phyloP scores from a whole-genome alignment of 164 flowering plant species.

The Sextonia rubra region DNA sequence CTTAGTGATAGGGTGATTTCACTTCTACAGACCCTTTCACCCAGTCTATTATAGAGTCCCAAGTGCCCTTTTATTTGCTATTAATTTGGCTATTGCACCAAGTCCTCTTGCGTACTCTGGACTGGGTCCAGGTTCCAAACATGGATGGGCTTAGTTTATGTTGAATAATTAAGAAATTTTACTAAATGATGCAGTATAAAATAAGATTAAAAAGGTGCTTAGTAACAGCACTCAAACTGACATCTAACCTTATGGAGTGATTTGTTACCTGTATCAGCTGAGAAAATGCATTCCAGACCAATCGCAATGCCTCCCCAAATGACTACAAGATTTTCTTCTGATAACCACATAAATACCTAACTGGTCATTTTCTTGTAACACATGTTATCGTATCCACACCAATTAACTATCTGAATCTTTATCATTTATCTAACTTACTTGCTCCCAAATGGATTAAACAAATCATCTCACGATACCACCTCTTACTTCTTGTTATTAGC shows the following conservation, averaged over 20 bases:
- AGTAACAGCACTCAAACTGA: not conserved
- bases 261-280: conserved; percentile 4
- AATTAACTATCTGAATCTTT: not conserved
- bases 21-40: no score
- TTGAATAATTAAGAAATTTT: no score
- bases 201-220: not conserved
- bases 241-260: conserved; percentile 3
- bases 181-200: no score
- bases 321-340: not conserved
- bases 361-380: conserved; percentile 8
- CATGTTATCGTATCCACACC: not conserved
- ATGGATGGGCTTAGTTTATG: no score
- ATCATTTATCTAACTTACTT: not conserved
- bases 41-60: no score
- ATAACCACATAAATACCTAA: not conserved
- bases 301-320: not conserved
- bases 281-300: not conserved
- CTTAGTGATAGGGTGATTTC: no score
- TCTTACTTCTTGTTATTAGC: not conserved
- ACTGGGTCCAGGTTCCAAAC: no score
- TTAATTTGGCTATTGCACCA: no score
- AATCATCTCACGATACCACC: not conserved
- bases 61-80: no score
- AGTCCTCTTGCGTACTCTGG: no score
- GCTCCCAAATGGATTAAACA: conserved; percentile 1